These are phyloP conservation scores for Boletus sp. DNA, from an alignment of 768 basidiomycete species.

Conservation along the genomic window DNA sequence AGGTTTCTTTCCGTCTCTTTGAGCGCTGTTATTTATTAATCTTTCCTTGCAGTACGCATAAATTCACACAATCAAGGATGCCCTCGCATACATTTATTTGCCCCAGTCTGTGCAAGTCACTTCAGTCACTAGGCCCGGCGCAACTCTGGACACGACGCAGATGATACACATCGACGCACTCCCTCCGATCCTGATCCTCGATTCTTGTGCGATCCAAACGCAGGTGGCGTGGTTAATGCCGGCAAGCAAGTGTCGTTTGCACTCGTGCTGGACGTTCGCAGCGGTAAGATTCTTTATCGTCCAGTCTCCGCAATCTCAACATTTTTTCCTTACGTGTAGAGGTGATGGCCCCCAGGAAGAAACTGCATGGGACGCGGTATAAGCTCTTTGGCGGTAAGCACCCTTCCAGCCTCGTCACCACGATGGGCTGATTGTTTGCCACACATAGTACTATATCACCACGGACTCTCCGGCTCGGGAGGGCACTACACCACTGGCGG, in stretches of 20 bases:
- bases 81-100: conserved; percentile 70
- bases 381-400: conserved; percentile 79
- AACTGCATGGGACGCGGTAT: conserved; percentile 56
- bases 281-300: conserved; percentile 43
- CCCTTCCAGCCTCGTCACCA: not conserved
- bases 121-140: conserved; percentile 51
- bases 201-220: too few relatives aligned
- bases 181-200: conserved; percentile 81
- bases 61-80: conserved; percentile 78
- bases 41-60: conserved; percentile 53
- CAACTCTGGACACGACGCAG: conserved; percentile 68
- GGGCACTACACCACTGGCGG: conserved; percentile 96
- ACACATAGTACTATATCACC: conserved; percentile 79
- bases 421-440: not conserved
- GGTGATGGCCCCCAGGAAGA: conserved; percentile 54
- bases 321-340: conserved; percentile 36
- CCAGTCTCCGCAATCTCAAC: too few relatives aligned
- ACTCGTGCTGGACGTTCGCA: too few relatives aligned
- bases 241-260: too few relatives aligned
- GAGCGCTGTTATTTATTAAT: too few relatives aligned
- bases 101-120: conserved; percentile 78
- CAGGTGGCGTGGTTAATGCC: too few relatives aligned
- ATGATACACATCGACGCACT: conserved; percentile 76
- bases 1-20: conserved; percentile 40
- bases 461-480: conserved; percentile 84